Percentiles rank a stretch among this genome's conserved stretches.
Evolutionary conservation across 163 green algal genomes (phyloP).

Genomic region (Coccomyxa subellipsoidea): DNA sequence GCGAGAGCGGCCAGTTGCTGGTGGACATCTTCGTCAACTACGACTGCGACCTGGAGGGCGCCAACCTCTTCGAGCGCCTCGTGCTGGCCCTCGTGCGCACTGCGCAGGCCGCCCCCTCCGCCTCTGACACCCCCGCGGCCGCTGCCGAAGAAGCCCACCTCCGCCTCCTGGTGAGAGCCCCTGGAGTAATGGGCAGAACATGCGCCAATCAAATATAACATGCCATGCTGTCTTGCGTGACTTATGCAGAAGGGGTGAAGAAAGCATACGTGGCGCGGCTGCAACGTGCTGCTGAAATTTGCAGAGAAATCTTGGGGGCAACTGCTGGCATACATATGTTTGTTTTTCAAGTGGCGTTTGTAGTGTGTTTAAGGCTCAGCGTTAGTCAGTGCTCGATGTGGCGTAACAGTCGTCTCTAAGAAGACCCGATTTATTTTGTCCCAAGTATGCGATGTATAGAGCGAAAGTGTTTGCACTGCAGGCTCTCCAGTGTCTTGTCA

Average conservation of each 20-base stretch:
- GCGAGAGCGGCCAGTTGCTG: slow-evolving; percentile 82
- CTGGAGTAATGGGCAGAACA: too few species aligned
- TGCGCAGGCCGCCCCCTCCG: slow-evolving; percentile 48
- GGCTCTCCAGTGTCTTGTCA: slow-evolving; percentile 78
- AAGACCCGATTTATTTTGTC: slow-evolving; percentile 18
- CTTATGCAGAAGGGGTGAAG: too few species aligned
- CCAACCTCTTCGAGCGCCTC: slow-evolving; percentile 93
- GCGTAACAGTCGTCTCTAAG: background rate
- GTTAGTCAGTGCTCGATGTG: too few species aligned
- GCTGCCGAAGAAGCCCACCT: slow-evolving; percentile 56
- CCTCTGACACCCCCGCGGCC: slow-evolving; percentile 23
- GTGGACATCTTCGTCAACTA: slow-evolving; percentile 99
- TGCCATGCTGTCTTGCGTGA: too few species aligned
- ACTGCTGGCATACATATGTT: too few species aligned
- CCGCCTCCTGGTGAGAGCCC: slow-evolving; percentile 32
- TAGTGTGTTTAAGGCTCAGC: too few species aligned
- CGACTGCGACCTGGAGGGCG: slow-evolving; percentile 93
- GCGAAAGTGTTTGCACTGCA: slow-evolving; percentile 33
- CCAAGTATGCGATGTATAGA: background rate
- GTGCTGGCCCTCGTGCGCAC: slow-evolving; percentile 56
- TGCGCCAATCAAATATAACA: too few species aligned
- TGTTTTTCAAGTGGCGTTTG: too few species aligned
- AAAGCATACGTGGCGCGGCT: too few species aligned
- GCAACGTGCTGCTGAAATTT: too few species aligned
- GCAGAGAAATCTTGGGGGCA: too few species aligned